Conservation (phyloP, 176 grass and related monocot genomes). For the Juncus effusus region DNA sequence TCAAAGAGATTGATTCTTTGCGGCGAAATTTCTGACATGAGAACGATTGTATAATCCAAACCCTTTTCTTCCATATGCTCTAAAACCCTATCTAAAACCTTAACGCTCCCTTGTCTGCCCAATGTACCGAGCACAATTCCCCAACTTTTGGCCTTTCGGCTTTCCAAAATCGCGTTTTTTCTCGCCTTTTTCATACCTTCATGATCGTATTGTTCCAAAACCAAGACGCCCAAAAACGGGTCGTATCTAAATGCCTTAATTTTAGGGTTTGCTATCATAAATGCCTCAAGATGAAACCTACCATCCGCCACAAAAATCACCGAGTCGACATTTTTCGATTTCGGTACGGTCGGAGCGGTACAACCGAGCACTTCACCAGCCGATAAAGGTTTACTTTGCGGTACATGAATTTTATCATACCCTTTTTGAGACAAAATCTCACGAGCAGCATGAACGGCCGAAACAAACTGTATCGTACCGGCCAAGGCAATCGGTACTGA, state of each 20-base stretch:
- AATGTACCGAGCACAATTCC: conserved; percentile 72
- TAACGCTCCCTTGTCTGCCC: conserved; percentile 69
- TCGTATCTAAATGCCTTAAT: conserved; percentile 80
- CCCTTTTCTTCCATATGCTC: conserved; percentile 92
- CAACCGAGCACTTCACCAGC: conserved; percentile 85
- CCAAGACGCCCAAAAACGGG: conserved; percentile 68
- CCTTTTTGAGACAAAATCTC: conserved; percentile 51
- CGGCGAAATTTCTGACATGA: conserved; percentile 92
- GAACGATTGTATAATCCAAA: conserved; percentile 61
- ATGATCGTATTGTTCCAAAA: conserved; percentile 84
- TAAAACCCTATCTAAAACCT: conserved; percentile 66
- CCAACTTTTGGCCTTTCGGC: conserved; percentile 70
- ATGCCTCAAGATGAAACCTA: conserved; percentile 88
- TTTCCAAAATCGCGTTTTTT: conserved; percentile 68
- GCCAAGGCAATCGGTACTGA: conserved; percentile 54
- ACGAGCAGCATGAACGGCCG: conserved; percentile 67
- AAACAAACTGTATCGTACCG: conserved; percentile 84
- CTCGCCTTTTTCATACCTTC: conserved; percentile 78
- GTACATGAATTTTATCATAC: conserved; percentile 55
- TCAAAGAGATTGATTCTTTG: conserved; percentile 72
- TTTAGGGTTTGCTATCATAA: conserved; percentile 90
- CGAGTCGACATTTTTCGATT: conserved; percentile 44
- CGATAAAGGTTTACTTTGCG: conserved; percentile 79
- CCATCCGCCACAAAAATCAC: conserved; percentile 76
- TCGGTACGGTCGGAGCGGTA: conserved; percentile 60